Conservation (phyloP, 106 monocot genomes). For the Platanthera zijinensis region DNA sequence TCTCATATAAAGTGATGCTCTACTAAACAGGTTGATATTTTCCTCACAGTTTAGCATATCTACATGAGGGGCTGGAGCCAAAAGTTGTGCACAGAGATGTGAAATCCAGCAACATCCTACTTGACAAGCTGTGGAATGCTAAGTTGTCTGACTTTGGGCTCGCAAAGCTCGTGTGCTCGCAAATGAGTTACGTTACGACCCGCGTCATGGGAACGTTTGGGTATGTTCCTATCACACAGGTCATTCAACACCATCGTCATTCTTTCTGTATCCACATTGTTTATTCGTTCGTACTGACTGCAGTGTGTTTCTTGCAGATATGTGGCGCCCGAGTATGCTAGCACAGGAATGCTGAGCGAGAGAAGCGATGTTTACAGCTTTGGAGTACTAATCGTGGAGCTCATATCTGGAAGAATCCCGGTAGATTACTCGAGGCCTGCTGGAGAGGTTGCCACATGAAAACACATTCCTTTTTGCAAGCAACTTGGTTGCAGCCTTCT, state of each 20-base stretch:
- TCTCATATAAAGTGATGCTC: no score
- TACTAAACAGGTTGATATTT: neutral
- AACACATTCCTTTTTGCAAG: neutral
- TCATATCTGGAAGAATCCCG: conserved; percentile 43
- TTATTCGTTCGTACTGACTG: neutral
- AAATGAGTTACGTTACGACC: conserved; percentile 35
- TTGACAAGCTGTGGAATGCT: conserved; percentile 39
- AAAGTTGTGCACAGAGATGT: conserved; percentile 52
- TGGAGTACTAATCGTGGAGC: conserved; percentile 50
- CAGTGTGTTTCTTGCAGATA: conserved; percentile 23
- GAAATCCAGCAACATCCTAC: conserved; percentile 48
- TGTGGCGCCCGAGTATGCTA: conserved; percentile 50
- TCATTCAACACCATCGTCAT: no score
- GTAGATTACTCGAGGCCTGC: conserved; percentile 44
- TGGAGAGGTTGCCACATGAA: conserved; percentile 26
- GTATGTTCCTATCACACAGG: conserved; percentile 7
- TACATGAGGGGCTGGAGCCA: conserved; percentile 49
- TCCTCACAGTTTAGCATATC: conserved; percentile 33
- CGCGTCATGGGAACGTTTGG: conserved; percentile 58
- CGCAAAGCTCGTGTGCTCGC: conserved; percentile 35
- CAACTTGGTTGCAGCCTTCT: no score
- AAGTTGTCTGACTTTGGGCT: conserved; percentile 48
- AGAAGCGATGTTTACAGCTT: conserved; percentile 59
- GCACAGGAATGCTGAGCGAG: conserved; percentile 59
- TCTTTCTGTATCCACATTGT: neutral